These are phyloP conservation scores for Rhododendron henanense DNA, from an alignment of 148 eudicot genomes.

Conservation along the genomic window DNA sequence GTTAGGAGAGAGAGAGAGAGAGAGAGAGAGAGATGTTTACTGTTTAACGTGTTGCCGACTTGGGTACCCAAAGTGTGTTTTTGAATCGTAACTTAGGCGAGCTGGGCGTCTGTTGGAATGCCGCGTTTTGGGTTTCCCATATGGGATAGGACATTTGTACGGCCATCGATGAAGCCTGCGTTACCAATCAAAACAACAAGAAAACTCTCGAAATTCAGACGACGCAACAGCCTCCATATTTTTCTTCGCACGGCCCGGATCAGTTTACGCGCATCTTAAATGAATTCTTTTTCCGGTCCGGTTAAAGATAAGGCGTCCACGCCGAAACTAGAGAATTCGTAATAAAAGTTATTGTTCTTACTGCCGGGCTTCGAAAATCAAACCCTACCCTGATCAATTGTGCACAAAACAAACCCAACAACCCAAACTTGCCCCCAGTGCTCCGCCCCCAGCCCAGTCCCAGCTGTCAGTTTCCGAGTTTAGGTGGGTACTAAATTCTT, in stretches of 20 bases:
- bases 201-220: background rate
- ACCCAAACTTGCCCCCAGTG: too few relatives aligned
- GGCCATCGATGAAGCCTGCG: background rate
- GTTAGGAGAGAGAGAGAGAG: background rate
- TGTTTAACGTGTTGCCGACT: background rate
- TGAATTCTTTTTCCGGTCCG: rapidly evolving
- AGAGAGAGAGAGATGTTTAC: background rate
- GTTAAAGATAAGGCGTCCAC: too few relatives aligned
- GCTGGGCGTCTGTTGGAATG: background rate
- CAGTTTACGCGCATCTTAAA: too few relatives aligned
- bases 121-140: background rate
- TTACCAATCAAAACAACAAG: background rate
- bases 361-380: too few relatives aligned
- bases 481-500: background rate
- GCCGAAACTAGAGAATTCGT: too few relatives aligned
- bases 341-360: too few relatives aligned
- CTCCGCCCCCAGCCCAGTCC: too few relatives aligned
- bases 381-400: too few relatives aligned
- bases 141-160: background rate
- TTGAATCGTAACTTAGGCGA: background rate
- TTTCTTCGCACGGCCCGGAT: too few relatives aligned
- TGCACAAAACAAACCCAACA: too few relatives aligned
- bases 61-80: too few relatives aligned
- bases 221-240: background rate
- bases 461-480: background rate